phyloP scores from a whole-genome alignment of 805 yeast species.

The Lachancea lanzarotensis region DNA sequence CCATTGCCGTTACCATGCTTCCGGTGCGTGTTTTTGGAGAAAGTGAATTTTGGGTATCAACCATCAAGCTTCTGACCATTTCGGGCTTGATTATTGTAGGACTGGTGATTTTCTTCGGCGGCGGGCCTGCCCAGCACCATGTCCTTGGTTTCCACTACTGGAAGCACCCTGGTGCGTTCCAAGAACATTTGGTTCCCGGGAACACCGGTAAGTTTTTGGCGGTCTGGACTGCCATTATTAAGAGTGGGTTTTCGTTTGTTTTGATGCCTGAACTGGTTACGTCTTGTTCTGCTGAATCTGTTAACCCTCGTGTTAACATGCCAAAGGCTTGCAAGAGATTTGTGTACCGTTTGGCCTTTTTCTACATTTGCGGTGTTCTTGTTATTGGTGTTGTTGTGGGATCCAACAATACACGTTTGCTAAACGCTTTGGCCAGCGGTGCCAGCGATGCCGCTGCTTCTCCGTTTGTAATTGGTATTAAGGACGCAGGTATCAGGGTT shows the following conservation, averaged over 20 bases:
- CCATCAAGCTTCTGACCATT: conserved; percentile 58
- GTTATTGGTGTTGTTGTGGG: conserved; percentile 55
- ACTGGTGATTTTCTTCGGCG: conserved; percentile 56
- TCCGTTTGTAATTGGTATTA: conserved; percentile 45
- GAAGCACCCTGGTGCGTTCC: conserved; percentile 47
- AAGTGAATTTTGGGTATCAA: conserved; percentile 60
- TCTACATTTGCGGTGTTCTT: conserved; percentile 48
- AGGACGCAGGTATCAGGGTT: conserved; percentile 43
- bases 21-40: conserved; percentile 35
- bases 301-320: conserved; percentile 42
- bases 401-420: conserved; percentile 38
- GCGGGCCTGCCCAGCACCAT: conserved; percentile 45
- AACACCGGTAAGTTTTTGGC: conserved; percentile 45
- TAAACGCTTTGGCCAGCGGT: conserved; percentile 33
- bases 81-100: conserved; percentile 54
- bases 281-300: conserved; percentile 43
- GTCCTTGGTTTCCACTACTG: conserved; percentile 56
- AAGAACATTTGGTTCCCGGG: conserved; percentile 29
- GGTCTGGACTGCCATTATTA: conserved; percentile 45
- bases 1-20: conserved; percentile 10
- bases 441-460: conserved; percentile 37
- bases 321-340: conserved; percentile 49
- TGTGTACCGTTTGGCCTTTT: conserved; percentile 46
- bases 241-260: conserved; percentile 45
- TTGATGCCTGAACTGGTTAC: conserved; percentile 47